phyloP scores from a whole-genome alignment of 768 basidiomycete species.

The Tephrocybe sp. region DNA sequence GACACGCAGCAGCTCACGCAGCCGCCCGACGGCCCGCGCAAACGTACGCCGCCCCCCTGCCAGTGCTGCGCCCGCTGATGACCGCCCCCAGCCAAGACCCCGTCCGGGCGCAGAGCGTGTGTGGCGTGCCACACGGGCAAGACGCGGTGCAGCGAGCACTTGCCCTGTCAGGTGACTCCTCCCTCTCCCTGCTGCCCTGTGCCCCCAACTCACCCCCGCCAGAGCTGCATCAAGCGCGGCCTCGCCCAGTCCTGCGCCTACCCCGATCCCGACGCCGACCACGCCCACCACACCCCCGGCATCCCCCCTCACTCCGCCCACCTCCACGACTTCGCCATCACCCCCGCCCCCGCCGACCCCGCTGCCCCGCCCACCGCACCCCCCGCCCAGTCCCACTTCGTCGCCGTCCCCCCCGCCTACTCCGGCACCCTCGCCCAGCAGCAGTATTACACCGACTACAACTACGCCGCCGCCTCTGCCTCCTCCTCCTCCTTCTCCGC shows the following conservation, averaged over 20 bases:
- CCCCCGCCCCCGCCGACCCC: background rate
- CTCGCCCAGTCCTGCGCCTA: constrained; percentile 70
- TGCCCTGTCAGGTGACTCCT: constrained; percentile 70
- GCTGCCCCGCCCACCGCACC: constrained; percentile 22
- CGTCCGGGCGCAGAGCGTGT: constrained; percentile 79
- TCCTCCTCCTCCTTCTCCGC: constrained; percentile 78
- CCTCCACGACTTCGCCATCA: constrained; percentile 13
- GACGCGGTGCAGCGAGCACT: constrained; percentile 78
- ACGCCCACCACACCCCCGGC: constrained; percentile 41
- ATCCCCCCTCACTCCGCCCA: constrained; percentile 19
- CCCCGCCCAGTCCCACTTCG: constrained; percentile 35
- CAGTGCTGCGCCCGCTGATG: no score
- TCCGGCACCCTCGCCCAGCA: constrained; percentile 55
- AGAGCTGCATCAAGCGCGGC: constrained; percentile 85
- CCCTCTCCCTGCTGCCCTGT: constrained; percentile 1
- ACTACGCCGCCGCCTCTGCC: constrained; percentile 62
- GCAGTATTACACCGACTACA: constrained; percentile 76
- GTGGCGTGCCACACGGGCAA: constrained; percentile 82
- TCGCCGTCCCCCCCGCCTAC: constrained; percentile 52
- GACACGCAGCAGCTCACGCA: constrained; percentile 65
- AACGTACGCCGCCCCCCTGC: constrained; percentile 70
- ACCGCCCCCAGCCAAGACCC: constrained; percentile 62
- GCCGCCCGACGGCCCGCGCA: constrained; percentile 46
- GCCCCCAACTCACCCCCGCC: constrained; percentile 11
- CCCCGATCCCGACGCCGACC: constrained; percentile 71